These are phyloP conservation scores for Alternaria metachromatica DNA, from an alignment of 2,329 filamentous ascomycete genomes.

Conservation along the genomic window DNA sequence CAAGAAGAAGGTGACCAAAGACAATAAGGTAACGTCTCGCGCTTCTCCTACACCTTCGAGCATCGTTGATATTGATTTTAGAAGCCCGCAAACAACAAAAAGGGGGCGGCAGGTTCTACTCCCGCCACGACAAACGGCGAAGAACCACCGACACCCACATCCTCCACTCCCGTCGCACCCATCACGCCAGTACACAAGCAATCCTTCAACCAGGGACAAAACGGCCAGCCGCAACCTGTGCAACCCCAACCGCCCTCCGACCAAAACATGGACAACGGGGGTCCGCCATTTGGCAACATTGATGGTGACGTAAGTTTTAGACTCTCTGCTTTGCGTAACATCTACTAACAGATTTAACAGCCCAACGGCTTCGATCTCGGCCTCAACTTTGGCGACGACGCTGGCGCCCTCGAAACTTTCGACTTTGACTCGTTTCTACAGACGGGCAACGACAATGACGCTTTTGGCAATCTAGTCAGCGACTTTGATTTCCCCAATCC, in stretches of 20 bases:
- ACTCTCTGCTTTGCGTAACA: background rate
- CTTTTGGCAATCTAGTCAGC: slow-evolving; percentile 41
- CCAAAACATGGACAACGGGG: slow-evolving; percentile 44
- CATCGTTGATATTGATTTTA: slow-evolving; percentile 48
- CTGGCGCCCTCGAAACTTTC: slow-evolving; percentile 71
- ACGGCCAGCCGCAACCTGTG: slow-evolving; percentile 41
- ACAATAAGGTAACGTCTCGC: slow-evolving; percentile 70
- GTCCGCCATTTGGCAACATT: slow-evolving; percentile 51
- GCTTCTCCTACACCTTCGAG: slow-evolving; percentile 23
- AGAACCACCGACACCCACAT: slow-evolving; percentile 57
- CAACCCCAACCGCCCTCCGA: slow-evolving; percentile 44
- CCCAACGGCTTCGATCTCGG: slow-evolving; percentile 47
- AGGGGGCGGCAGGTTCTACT: slow-evolving; percentile 48
- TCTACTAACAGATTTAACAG: slow-evolving; percentile 24
- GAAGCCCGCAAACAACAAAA: slow-evolving; percentile 50
- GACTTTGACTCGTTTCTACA: slow-evolving; percentile 73
- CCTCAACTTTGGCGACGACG: slow-evolving; percentile 56
- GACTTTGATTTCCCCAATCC: slow-evolving; percentile 47
- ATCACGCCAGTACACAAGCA: slow-evolving; percentile 55
- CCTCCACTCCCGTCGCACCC: slow-evolving; percentile 57
- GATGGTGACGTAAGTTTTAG: slow-evolving; percentile 43
- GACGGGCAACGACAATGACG: slow-evolving; percentile 56
- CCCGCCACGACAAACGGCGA: slow-evolving; percentile 53
- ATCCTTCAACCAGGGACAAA: slow-evolving; percentile 45
- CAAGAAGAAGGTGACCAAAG: slow-evolving; percentile 75